Evolutionary conservation across 2,329 filamentous ascomycete genomes (phyloP), one percentile per base, ranked within the genome.

Genomic region (Verticillium dahliae): DNA sequence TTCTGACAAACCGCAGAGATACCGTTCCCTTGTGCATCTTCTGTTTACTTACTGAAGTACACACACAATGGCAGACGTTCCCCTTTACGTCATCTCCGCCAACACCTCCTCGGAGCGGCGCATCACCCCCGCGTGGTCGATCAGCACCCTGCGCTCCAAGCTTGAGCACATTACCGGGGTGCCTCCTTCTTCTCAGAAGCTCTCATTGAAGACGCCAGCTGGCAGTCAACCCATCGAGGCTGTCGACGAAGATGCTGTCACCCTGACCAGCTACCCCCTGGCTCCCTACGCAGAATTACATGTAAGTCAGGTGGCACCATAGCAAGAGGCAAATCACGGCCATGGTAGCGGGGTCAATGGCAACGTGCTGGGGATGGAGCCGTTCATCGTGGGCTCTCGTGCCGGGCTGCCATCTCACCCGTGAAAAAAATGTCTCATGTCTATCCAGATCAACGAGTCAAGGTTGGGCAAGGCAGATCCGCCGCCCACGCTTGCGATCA

Each of bases 111-210:
- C 92, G 59, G 95, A 99, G 78, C 90, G 94, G 64, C 91, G 95
- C 67, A 87, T 98, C 73, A 94, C 91, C 33, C 94, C 94, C 14
- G 89, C 93, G 67, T 99, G 95, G 95, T 89, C 89, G 64, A 89
- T 99, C 71, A 81, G 84, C 61, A 88, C 91, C 69, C 83, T 98
- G 69, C 97, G 94, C 78, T 78, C 82, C 60, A 96, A 95, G 75
- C 87, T 99, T 59, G 94, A 98, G 76, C 90, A 92, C 64, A 88
- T 98, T 76, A 98, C 94, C 1, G 95, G 95, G 64, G 87, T 98
- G 41, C 94, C 95, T 15, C 90, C 93, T 11, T 84, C 83, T 35
- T 87, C 83, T 63, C 95, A 98, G 75, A 85, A 81, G 65, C 83
- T 99, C 64, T 87, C 81, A 35, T 80, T 97, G 71, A 90, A 88